A percentile compares a stretch with the other conserved stretches of the same genome.
Conservation (phyloP, 495 filamentous ascomycete genomes). For the Lophiostoma macrostomum region DNA sequence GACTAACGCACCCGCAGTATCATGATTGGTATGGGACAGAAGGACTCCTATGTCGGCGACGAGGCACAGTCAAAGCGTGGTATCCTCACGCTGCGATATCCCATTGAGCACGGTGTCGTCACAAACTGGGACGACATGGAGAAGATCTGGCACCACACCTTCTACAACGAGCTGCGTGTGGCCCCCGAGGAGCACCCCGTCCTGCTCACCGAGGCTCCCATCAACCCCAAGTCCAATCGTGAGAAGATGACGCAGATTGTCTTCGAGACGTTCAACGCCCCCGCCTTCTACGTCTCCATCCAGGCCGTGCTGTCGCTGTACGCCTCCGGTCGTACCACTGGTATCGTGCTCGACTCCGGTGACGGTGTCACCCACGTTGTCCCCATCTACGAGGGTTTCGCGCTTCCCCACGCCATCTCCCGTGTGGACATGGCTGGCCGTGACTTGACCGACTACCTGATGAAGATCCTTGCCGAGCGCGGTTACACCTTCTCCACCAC, state of each 20-base stretch:
- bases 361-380: slow-evolving; percentile 99
- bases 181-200: slow-evolving; percentile 99
- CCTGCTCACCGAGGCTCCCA: slow-evolving; percentile 96
- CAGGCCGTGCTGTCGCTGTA: slow-evolving; percentile 99
- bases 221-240: slow-evolving; percentile 99
- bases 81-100: slow-evolving; percentile 98
- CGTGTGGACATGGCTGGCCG: slow-evolving; percentile 99
- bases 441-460: slow-evolving; percentile 99
- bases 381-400: slow-evolving; percentile 99
- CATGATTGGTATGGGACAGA: slow-evolving; percentile 99
- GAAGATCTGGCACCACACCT: slow-evolving; percentile 99
- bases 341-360: slow-evolving; percentile 99
- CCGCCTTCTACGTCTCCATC: slow-evolving; percentile 99
- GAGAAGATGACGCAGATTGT: slow-evolving; percentile 99
- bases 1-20: slow-evolving; percentile 60
- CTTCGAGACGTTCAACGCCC: slow-evolving; percentile 99
- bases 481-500: slow-evolving; percentile 99
- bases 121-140: slow-evolving; percentile 99
- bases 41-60: slow-evolving; percentile 99
- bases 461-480: slow-evolving; percentile 99
- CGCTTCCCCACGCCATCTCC: slow-evolving; percentile 97
- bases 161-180: slow-evolving; percentile 99
- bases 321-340: slow-evolving; percentile 99
- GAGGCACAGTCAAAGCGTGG: slow-evolving; percentile 99
- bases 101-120: slow-evolving; percentile 99